Conservation (phyloP, 1,284 basidiomycete genomes). For the Papiliotrema nemorosa region DNA sequence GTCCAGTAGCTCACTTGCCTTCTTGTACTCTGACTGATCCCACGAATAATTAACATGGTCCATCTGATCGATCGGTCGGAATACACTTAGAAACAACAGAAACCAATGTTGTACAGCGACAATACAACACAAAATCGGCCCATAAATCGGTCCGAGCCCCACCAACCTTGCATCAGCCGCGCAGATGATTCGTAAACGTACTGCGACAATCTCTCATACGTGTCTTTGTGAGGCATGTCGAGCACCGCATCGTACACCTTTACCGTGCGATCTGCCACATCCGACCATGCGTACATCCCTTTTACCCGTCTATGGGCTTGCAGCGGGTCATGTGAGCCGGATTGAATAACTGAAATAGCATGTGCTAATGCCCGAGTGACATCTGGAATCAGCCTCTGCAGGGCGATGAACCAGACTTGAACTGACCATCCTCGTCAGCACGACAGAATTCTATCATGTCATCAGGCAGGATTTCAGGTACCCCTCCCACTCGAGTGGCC, state of each 20-base stretch:
- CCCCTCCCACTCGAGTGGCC: slow-evolving; percentile 87
- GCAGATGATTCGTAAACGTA: slow-evolving; percentile 39
- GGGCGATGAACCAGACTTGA: neutral
- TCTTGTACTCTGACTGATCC: no score
- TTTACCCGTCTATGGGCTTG: slow-evolving; percentile 73
- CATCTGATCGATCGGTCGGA: slow-evolving; percentile 39
- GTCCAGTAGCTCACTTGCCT: no score
- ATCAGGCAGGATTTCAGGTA: slow-evolving; percentile 89
- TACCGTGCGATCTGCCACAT: slow-evolving; percentile 78
- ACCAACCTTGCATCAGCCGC: slow-evolving; percentile 34
- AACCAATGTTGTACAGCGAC: slow-evolving; percentile 51
- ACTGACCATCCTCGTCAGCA: slow-evolving; percentile 73
- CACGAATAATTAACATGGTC: slow-evolving; percentile 35
- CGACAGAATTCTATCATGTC: slow-evolving; percentile 93
- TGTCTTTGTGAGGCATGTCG: slow-evolving; percentile 57
- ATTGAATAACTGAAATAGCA: slow-evolving; percentile 68
- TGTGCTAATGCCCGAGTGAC: slow-evolving; percentile 76
- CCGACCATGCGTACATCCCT: slow-evolving; percentile 81
- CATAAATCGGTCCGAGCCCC: slow-evolving; percentile 48
- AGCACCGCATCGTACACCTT: slow-evolving; percentile 72
- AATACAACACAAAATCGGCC: slow-evolving; percentile 51
- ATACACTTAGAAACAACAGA: slow-evolving; percentile 41
- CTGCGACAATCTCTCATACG: slow-evolving; percentile 70
- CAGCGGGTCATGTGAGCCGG: slow-evolving; percentile 70
- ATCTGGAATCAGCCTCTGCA: slow-evolving; percentile 55